Evolutionary conservation across 2,329 filamentous ascomycete genomes (phyloP), one percentile per base, ranked within the genome.

Genomic region (Pleurostoma richardsiae): DNA sequence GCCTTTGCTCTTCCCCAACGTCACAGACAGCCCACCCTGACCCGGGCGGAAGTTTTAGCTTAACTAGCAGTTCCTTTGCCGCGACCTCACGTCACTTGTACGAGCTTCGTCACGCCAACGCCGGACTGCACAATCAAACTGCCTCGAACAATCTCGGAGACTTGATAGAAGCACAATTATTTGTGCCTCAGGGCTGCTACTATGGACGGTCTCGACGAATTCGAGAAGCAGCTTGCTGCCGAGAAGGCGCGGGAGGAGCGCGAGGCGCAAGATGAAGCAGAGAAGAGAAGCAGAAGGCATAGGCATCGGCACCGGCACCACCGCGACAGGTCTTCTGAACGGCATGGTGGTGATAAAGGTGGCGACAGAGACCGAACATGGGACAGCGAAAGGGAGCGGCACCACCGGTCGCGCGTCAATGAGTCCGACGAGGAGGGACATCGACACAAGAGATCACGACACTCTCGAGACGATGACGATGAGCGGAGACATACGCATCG

Each of bases 371-470:
- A 57, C n/a, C 61, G 62, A 11, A 63, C 64, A 19, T 58, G 57
- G 3, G 60, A 64, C 30, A 55, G 65, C 30, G 61, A 64, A 42
- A 59, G 61, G 10, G 58, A 61, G 19, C 53, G 59, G 27, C 61
- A 65, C 41, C 61, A 64, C 41, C 59, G 58, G 30, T 73, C 74
- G 1, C 69, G 61, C 46, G 72, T 81, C 42, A 76, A 80, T 43
- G 70, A 70, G 5, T 65, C 33, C 10, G 50, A 54, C 11, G 48
- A 54, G 6, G 49, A 55, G 10, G 49, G 52, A 6, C 52, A 55
- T 36, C 49, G 54, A n/a, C 56, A 74, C 33, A 70, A 76, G 47
- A 64, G 67, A 7, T 70, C 71, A 41, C 67, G 69, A 48, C 61
- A 46, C 68, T 40, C 44, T 5, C 47, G 30, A 38, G 33, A 51